These are phyloP conservation scores for Globisporangium irregulare DNA, from an alignment of 352 stramenopile genomes.

Conservation along the genomic window DNA sequence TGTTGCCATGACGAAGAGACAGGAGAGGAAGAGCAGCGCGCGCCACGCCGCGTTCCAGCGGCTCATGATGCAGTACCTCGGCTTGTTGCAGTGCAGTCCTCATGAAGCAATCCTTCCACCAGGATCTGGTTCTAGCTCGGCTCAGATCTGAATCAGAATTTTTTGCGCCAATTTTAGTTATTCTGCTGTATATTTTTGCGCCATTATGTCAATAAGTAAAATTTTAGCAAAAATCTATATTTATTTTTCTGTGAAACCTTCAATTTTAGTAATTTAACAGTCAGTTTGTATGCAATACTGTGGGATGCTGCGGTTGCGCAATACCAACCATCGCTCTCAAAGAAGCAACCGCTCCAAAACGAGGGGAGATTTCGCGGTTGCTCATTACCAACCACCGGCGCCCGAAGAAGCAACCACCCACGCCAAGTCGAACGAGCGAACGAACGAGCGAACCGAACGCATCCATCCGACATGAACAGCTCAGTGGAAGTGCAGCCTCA, in stretches of 20 bases:
- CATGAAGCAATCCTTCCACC: background rate
- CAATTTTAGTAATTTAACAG: too few species aligned
- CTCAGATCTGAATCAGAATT: background rate
- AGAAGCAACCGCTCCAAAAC: background rate
- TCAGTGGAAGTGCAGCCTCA: background rate
- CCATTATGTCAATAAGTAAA: too few species aligned
- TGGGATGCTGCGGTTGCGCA: background rate
- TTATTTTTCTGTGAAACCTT: too few species aligned
- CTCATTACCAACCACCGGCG: constrained; percentile 8
- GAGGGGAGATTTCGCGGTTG: background rate
- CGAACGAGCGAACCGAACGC: background rate
- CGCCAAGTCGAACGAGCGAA: background rate
- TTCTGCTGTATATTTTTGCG: too few species aligned
- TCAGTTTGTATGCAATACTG: too few species aligned
- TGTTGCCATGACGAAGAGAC: background rate
- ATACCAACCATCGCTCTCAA: background rate
- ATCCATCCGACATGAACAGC: background rate
- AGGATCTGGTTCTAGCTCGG: background rate
- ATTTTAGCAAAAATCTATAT: too few species aligned
- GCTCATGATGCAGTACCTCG: constrained; percentile 22
- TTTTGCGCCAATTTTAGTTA: too few species aligned
- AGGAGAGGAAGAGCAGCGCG: background rate
- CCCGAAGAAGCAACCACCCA: constrained; percentile 15
- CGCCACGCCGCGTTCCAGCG: constrained; percentile 15
- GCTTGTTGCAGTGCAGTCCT: constrained; percentile 15